Evolutionary conservation across 208 protist genomes (phyloP), one percentile per base, ranked within the genome.

Genomic region (Angomonas deanei): DNA sequence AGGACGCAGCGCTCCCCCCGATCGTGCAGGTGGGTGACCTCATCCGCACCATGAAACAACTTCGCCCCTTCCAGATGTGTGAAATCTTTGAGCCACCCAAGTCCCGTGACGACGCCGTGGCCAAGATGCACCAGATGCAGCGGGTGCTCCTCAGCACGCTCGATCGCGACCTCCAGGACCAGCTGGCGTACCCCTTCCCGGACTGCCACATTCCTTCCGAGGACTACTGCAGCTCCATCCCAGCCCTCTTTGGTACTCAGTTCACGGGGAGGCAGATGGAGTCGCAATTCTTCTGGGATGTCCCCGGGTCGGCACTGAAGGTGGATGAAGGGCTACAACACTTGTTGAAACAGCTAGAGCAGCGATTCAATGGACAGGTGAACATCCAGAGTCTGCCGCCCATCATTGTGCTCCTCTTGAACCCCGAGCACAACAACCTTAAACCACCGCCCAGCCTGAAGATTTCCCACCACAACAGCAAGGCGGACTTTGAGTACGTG

Each of bases 281-380:
- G 38, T 85, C 89, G 21, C 82, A 83, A 34, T 96, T 96, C 66
- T 89, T 86, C 64, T 96, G 86, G 84, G 86, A 96, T 59, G 89
- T 96, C 36, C 89, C 89, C 1, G 72, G 78, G 42, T 93, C 89
- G 11, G 89, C 89, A 27, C 67, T 93, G n/a, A 93, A 90, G 64
- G 89, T 96, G 61, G 86, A 93, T 57, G 89, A 96, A 58, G 89
- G 89, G 8, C 78, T 96, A 61, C 89, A 96, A 64, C 89, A 96
- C 67, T 67, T 96, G 24, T 76, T 96, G 48, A 90, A 93, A 72
- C 83, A 95, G 72, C 68, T 95, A 56, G 89, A 92, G 68, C 64
- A 55, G 31, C 13, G 23, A 23, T 86, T 82, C 69, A 88, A 88
- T 30, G 82, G 90, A 48, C 64, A 85, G 54, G 82, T 93, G 10